Conservation (phyloP, 345 rosid genomes). For the thale cress (Arabidopsis thaliana) region TAIR10.1 NC_003076.8:18370501-18371000, state of each 20-base stretch:
- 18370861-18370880: conserved; percentile 41
- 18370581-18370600: conserved; percentile 93
- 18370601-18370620: conserved; percentile 49
- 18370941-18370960: not conserved
- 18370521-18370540: conserved; percentile 77
- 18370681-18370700: conserved; percentile 9
- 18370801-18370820: conserved; percentile 61
- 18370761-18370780: conserved; percentile 89
- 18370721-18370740: conserved; percentile 77
- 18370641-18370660: conserved; percentile 20
- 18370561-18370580: conserved; percentile 88
- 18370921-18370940: not conserved
- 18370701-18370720: conserved; percentile 60
- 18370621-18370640: not conserved
- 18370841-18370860: conserved; percentile 44
- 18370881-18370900: conserved; percentile 42
- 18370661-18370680: not conserved
- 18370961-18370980: conserved; percentile 4
- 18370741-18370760: conserved; percentile 90
- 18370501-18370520: conserved; percentile 75
- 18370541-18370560: conserved; percentile 93
- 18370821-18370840: conserved; percentile 37
- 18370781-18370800: conserved; percentile 88
- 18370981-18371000: conserved; percentile 30
- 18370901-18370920: conserved; percentile 48